Evolutionary conservation across 192 early-diverging fungal species (phyloP), one percentile per base, ranked within the genome.

Genomic region (Coemansia javaensis): DNA sequence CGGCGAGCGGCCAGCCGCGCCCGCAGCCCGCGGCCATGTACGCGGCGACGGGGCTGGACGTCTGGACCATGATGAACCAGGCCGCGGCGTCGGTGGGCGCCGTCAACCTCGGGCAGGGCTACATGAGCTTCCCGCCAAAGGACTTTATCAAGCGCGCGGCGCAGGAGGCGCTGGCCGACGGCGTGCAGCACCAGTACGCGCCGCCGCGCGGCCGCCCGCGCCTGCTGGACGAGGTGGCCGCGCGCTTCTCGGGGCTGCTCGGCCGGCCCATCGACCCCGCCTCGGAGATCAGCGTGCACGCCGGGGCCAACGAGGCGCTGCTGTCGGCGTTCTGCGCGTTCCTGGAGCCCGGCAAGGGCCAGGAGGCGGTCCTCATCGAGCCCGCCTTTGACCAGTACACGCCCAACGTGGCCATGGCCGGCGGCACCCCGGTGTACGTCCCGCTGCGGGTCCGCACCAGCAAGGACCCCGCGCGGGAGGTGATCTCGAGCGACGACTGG

Each of bases 361-460:
- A 88, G 43, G 92, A 94, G 46, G 92, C 90, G 28, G 90, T 98
- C 41, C 67, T 91, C 41, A 93, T 98, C 82, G 90, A 94, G 72
- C 94, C 94, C 2, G 93, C 89, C 56, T 98, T 95, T 74, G 94
- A 98, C 61, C 86, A 86, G 75, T 98, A 98, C 60, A 85, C 85
- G 70, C 76, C 85, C 39, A 87, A 87, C 57, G 81, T 95, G 38
- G 78, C 77, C 10, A 86, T 97, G 79, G 87, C 88, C 21, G 92
- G 92, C 35, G 94, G 92, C 11, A 77, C 77, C 13, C 90, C 92
- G 7, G 86, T 91, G 2, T 87, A 85, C 41, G 89, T 93, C 8
- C 86, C 86, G n/a, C 79, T 98, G 49, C 69, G 82, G 11, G 71
- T 84, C 14, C 77, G 77, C 25, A 34, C 65, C 2, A 69, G 67